Evolutionary conservation across 805 yeast species (phyloP), one percentile per base, ranked within the genome.

Genomic region (Spencermartinsiella europaea): DNA sequence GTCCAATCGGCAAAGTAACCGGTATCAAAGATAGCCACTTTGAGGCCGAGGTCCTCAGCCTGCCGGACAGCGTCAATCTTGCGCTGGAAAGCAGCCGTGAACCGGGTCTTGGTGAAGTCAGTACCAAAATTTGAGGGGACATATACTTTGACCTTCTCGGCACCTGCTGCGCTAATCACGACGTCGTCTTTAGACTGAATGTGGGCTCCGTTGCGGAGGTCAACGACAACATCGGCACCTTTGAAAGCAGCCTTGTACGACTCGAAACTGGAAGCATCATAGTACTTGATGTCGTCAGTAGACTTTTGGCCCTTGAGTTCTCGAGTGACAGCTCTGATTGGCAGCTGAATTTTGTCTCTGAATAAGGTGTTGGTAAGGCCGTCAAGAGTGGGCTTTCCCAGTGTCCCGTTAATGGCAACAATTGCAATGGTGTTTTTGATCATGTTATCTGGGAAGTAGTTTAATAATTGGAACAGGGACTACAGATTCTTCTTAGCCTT

Each of bases 71-170:
- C 22, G 5, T 39, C 41, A 5, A 22, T 19, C 40, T 40, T 40
- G 7, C 15, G 17, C 16, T 22, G 16, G 37, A 45, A 39, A 5
- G 31, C 17, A 27, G 20, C 27, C 27, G 16, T 31, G 39, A 25
- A 21, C 31, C 31, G 31, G 10, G 40, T 17, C 25, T 35, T n/a
- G 25, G 20, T 28, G 14, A 17, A 14, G 40, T 77, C 79, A 8
- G 66, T 54, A 38, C 84, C 85, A 53, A 74, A 79, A 54, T 78
- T 81, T 1, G 81, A 73, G 27, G 83, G 83, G 51, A 78, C 72
- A 61, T 69, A 79, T 22, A 79, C 56, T 58, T 74, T 72, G 41
- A 79, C 75, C 52, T 70, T 68, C 42, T 66, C 68, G 20, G 55
- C 59, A 5, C 54, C 55, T 1, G 71, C 69, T 4, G 75, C 70